These are phyloP conservation scores for Pseudogymnoascus sp. DNA, from an alignment of 2,329 filamentous ascomycete genomes.

Conservation along the genomic window DNA sequence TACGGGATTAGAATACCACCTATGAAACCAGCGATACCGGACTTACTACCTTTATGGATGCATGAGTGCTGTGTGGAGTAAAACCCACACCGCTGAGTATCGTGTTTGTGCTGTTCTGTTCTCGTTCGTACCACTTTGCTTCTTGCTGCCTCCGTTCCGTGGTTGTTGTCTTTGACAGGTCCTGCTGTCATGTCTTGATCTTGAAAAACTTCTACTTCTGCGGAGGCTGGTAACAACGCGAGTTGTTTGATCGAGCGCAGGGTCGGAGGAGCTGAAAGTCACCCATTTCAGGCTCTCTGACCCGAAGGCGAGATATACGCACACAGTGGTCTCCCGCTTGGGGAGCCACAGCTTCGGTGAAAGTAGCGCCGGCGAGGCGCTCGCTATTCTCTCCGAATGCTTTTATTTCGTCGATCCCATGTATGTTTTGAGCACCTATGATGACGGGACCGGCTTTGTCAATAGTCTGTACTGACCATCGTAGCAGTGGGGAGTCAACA, in stretches of 20 bases:
- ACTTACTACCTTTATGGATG: background rate
- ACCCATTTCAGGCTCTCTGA: background rate
- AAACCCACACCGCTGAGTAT: background rate
- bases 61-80: background rate
- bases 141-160: background rate
- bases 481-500: background rate
- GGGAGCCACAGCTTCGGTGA: background rate
- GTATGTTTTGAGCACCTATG: background rate
- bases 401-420: background rate
- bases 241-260: background rate
- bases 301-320: background rate
- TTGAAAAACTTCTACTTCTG: background rate
- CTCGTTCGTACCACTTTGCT: background rate
- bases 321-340: background rate
- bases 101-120: background rate
- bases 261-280: background rate
- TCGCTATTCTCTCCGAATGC: background rate
- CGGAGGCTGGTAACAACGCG: background rate
- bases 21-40: background rate
- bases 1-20: too few relatives aligned
- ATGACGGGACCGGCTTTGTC: background rate
- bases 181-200: background rate
- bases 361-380: background rate
- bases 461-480: background rate
- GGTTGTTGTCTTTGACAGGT: background rate